Conservation (phyloP, 495 filamentous ascomycete species). For the Talaromyces liani region DNA sequence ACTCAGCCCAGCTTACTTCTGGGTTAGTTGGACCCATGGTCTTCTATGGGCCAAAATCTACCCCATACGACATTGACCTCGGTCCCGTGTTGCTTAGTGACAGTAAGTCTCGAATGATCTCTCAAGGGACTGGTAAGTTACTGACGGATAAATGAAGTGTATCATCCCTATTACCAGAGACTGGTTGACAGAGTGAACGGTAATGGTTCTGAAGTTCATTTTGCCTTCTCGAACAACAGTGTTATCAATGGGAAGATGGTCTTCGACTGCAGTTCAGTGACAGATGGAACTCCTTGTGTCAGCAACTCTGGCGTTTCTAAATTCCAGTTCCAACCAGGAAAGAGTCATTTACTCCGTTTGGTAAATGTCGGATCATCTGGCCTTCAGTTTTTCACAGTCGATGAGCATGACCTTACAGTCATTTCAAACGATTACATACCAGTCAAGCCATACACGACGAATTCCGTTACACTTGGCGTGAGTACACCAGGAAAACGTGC, state of each 20-base stretch:
- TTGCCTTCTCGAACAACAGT: too few relatives aligned
- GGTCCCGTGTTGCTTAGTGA: not conserved
- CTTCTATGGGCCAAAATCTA: slow-evolving; percentile 32
- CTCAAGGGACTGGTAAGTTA: not conserved
- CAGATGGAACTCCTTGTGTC: not conserved
- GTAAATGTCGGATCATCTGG: slow-evolving; percentile 50
- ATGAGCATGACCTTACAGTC: slow-evolving; percentile 28
- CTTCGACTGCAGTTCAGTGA: not conserved
- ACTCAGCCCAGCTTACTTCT: slow-evolving; percentile 48
- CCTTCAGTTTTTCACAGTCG: slow-evolving; percentile 31
- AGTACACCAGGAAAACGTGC: not conserved
- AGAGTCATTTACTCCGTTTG: slow-evolving; percentile 47
- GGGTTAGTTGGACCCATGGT: slow-evolving; percentile 21
- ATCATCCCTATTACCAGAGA: too few relatives aligned
- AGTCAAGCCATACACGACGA: slow-evolving; percentile 25
- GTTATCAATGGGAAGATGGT: not conserved
- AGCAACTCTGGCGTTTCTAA: not conserved
- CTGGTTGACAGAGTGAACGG: too few relatives aligned
- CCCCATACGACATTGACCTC: not conserved
- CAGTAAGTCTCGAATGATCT: not conserved
- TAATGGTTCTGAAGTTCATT: too few relatives aligned
- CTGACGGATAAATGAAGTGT: not conserved
- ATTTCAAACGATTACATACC: slow-evolving; percentile 36
- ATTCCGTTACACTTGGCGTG: slow-evolving; percentile 11
- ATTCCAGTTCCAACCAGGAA: slow-evolving; percentile 17